Evolutionary conservation across 2,329 filamentous ascomycete species (phyloP).

Genomic region (Penicillium sp.): DNA sequence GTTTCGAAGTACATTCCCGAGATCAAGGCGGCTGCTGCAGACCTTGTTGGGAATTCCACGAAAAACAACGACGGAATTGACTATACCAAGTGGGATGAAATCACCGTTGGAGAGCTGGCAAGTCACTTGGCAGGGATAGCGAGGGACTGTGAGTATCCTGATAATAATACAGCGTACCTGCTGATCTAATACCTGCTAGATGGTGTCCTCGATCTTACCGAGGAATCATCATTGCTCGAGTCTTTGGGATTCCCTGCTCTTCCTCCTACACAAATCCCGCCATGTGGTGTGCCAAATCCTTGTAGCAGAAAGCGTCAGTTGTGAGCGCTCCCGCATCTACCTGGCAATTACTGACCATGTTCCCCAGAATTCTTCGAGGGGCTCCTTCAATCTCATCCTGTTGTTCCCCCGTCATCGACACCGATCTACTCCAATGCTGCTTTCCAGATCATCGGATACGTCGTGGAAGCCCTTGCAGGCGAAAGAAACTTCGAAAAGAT

Average conservation of each 20-base stretch:
- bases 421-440: constrained; percentile 40
- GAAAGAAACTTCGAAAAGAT: constrained; percentile 38
- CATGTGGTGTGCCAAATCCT: constrained; percentile 8
- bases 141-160: constrained; percentile 35
- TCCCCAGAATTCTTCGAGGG: constrained; percentile 38
- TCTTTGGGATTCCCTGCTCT: constrained; percentile 16
- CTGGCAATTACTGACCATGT: neutral
- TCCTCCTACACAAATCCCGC: constrained; percentile 2
- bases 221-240: constrained; percentile 5
- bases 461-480: constrained; percentile 40
- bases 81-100: constrained; percentile 33
- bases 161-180: neutral
- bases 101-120: constrained; percentile 42
- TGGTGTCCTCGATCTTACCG: constrained; percentile 14
- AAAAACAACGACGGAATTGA: constrained; percentile 18
- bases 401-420: constrained; percentile 33
- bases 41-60: neutral
- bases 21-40: constrained; percentile 10
- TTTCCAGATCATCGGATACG: constrained; percentile 40
- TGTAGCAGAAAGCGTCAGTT: constrained; percentile 14
- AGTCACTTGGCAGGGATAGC: constrained; percentile 40
- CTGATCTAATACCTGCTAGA: constrained; percentile 1
- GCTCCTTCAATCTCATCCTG: constrained; percentile 33
- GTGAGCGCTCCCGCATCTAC: neutral
- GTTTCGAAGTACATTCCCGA: constrained; percentile 30